Base-by-base conservation (phyloP, 208 protist genomes). In the Crithidia sp. region DNA sequence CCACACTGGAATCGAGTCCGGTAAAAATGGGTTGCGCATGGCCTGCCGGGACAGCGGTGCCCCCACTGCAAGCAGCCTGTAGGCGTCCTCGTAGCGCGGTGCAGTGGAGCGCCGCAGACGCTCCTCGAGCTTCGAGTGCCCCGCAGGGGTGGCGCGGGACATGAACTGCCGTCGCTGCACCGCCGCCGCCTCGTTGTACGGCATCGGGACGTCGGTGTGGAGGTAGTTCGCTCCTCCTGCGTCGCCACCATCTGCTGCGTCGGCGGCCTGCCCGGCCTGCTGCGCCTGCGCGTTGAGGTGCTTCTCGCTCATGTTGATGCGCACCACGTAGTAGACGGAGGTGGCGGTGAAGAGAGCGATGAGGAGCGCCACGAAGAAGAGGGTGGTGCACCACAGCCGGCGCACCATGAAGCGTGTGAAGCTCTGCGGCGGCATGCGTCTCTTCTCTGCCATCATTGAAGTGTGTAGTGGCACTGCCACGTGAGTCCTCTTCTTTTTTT, bases 261-360 rank as follows among this genome's bases (percentile, higher is more conserved):
- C 50, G 44, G 37, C 17, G 5, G 14, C 44, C n/a, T 52, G 44
- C n/a, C 5, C 45, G 7, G 60, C 41, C 3, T 39, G 52, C 10
- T 40, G 19, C 5, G 49, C 40, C 3, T 40, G 64, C 43, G 65
- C 53, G 39, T 39, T 59, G 3, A 61, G 40, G 7, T 61, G 62
- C 41, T 41, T 39, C 45, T 79, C 60, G 39, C 59, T 54, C 19
- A 65, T 47, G 67, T 56, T 70, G 54, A 79, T 71, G 67, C 62
- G 74, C 53, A 79, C 61, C 12, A 64, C 67, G 55, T 79, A 79
- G 62, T 79, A 79, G 2, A 70, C n/a, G 8, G 67, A 73, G 2
- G 74, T 63, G 7, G 41, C 40, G 7, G 45, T 56, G 55, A 65
- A 79, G 6, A 79, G n/a, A 3, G 12, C 47, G 0, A 49, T 14